These are phyloP conservation scores for Mortierella sp. DNA, from an alignment of 371 early-diverging fungal genomes.

Conservation along the genomic window DNA sequence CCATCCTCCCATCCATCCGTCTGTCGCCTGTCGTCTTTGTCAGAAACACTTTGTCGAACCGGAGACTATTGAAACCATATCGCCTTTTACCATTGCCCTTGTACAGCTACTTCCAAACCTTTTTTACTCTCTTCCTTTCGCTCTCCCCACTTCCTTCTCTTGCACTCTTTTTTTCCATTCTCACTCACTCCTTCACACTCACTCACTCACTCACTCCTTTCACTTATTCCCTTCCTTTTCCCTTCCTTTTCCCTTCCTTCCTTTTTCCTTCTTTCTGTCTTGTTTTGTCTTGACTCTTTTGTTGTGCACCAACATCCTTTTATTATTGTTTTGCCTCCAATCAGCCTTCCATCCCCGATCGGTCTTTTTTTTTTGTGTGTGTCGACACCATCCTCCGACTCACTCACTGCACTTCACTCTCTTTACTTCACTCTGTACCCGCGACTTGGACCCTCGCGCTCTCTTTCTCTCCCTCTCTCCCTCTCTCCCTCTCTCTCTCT, in stretches of 20 bases:
- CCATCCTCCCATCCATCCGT: neutral
- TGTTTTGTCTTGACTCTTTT: neutral
- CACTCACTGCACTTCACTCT: neutral
- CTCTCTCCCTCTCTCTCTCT: neutral
- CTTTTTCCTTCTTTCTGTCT: neutral
- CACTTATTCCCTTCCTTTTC: no score
- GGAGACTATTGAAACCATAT: neutral
- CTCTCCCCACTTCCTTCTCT: neutral
- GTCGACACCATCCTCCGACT: neutral
- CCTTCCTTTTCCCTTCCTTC: neutral
- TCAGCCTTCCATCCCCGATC: no score
- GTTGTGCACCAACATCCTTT: neutral
- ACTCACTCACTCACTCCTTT: neutral
- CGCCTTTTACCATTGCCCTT: neutral
- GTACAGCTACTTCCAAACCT: neutral
- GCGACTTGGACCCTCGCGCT: neutral
- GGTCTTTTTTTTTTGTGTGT: neutral
- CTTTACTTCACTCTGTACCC: neutral
- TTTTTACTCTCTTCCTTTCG: neutral
- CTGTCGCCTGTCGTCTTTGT: no score
- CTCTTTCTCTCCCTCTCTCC: neutral
- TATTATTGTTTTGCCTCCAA: neutral
- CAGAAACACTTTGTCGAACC: no score
- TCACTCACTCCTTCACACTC: neutral
- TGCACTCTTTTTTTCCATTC: neutral